These are phyloP conservation scores for Trichophyton schoenleinii DNA, from an alignment of 2,329 filamentous ascomycete genomes.

Conservation along the genomic window DNA sequence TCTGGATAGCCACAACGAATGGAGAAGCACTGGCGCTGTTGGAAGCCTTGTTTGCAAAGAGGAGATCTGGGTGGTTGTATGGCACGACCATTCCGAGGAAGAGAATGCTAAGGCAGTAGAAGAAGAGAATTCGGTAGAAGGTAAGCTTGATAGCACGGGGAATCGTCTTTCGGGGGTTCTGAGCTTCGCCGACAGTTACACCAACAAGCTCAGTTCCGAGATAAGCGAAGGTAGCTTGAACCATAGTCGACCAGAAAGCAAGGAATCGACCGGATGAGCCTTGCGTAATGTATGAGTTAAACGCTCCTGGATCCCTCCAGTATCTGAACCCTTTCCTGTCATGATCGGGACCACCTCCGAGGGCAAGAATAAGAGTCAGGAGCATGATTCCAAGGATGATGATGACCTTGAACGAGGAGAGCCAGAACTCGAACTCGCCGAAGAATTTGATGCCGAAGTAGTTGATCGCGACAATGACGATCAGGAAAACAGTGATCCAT, in stretches of 20 bases:
- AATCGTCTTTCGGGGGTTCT: conserved; percentile 41
- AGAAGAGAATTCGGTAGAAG: conserved; percentile 44
- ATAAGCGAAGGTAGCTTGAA: conserved; percentile 28
- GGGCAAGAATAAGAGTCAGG: conserved; percentile 49
- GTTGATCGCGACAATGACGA: conserved; percentile 53
- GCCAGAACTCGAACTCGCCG: conserved; percentile 52
- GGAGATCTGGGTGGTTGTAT: conserved; percentile 51
- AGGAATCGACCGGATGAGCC: conserved; percentile 44
- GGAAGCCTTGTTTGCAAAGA: conserved; percentile 37
- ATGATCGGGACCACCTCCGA: conserved; percentile 52
- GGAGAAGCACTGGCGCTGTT: conserved; percentile 49
- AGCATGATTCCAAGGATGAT: conserved; percentile 55
- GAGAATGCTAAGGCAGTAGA: conserved; percentile 46
- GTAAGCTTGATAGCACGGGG: conserved; percentile 43
- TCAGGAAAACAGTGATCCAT: conserved; percentile 60
- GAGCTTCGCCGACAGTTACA: conserved; percentile 44
- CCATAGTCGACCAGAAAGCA: conserved; percentile 50
- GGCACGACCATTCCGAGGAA: conserved; percentile 52
- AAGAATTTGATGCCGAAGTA: conserved; percentile 59
- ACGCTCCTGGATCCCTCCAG: conserved; percentile 52
- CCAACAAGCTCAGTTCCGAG: conserved; percentile 39
- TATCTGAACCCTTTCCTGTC: conserved; percentile 54
- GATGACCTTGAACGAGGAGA: conserved; percentile 54
- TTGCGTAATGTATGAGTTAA: conserved; percentile 36
- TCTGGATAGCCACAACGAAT: conserved; percentile 59